These are phyloP conservation scores for Annona squamosa DNA, from an alignment of 164 flowering plant genomes.

Conservation along the genomic window DNA sequence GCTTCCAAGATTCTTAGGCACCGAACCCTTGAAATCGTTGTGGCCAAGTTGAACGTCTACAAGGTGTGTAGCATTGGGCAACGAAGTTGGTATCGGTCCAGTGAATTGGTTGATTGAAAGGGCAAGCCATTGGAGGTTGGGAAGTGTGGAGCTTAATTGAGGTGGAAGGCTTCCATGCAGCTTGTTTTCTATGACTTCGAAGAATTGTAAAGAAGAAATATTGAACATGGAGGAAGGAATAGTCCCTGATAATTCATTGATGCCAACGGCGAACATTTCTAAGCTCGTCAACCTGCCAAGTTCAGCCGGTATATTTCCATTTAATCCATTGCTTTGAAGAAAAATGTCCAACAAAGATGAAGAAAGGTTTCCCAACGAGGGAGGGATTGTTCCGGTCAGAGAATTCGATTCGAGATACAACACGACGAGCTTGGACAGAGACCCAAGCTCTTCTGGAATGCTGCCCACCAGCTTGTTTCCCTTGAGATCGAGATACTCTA, in stretches of 20 bases:
- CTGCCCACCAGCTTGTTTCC: neutral
- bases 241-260: neutral
- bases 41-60: constrained; percentile 5
- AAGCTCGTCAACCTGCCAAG: neutral
- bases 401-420: neutral
- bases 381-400: constrained; percentile 5
- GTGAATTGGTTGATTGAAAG: constrained; percentile 3
- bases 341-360: constrained; percentile 2
- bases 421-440: neutral
- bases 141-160: constrained; percentile 19
- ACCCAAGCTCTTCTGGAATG: constrained; percentile 2
- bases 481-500: neutral
- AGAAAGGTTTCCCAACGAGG: constrained; percentile 8
- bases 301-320: neutral
- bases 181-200: neutral
- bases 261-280: neutral
- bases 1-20: constrained; percentile 13
- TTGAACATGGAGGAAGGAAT: neutral
- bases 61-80: constrained; percentile 21
- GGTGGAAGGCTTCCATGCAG: constrained; percentile 13
- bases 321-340: neutral
- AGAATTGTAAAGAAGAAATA: neutral
- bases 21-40: constrained; percentile 20
- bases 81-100: constrained; percentile 7
- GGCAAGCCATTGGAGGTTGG: neutral